Conservation (phyloP, 345 rosid genomes). For the Arabidopsis thaliana region DNA sequence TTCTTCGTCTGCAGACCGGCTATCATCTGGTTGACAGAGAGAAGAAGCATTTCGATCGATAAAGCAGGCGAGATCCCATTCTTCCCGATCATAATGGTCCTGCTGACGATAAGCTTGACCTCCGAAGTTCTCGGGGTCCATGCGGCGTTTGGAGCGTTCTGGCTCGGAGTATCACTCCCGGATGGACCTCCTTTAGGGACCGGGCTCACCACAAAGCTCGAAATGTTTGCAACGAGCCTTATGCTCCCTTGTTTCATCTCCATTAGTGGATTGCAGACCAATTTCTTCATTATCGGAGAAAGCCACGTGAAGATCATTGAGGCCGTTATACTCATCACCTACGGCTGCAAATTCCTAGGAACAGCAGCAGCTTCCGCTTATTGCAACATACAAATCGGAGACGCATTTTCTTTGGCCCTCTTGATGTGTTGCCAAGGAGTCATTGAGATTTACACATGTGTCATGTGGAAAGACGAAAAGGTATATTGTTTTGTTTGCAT, state of each 20-base stretch:
- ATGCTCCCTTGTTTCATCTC: slow-evolving; percentile 46
- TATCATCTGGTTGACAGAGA: slow-evolving; percentile 44
- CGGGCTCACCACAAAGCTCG: slow-evolving; percentile 43
- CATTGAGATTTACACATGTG: slow-evolving; percentile 43
- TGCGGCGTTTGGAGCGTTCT: slow-evolving; percentile 50
- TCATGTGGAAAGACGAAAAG: slow-evolving; percentile 49
- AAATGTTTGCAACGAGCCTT: slow-evolving; percentile 35
- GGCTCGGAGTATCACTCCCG: slow-evolving; percentile 46
- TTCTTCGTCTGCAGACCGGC: slow-evolving; percentile 29
- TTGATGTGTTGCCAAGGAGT: slow-evolving; percentile 51
- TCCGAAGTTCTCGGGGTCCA: slow-evolving; percentile 42
- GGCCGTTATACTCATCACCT: slow-evolving; percentile 34
- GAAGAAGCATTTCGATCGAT: slow-evolving; percentile 13
- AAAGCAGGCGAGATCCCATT: slow-evolving; percentile 41
- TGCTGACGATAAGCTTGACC: slow-evolving; percentile 27
- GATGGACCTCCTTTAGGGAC: slow-evolving; percentile 51
- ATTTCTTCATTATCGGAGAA: slow-evolving; percentile 29
- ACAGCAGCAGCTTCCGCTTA: slow-evolving; percentile 38
- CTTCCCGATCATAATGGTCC: slow-evolving; percentile 27
- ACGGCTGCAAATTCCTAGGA: slow-evolving; percentile 41
- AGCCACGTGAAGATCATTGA: slow-evolving; percentile 31
- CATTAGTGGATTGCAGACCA: slow-evolving; percentile 47
- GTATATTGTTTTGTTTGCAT: slow-evolving; percentile 2
- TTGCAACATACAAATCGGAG: slow-evolving; percentile 34
- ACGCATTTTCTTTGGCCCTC: slow-evolving; percentile 41